Conservation (phyloP, 176 grass and related monocot species). For the Carex myosuroides region DNA sequence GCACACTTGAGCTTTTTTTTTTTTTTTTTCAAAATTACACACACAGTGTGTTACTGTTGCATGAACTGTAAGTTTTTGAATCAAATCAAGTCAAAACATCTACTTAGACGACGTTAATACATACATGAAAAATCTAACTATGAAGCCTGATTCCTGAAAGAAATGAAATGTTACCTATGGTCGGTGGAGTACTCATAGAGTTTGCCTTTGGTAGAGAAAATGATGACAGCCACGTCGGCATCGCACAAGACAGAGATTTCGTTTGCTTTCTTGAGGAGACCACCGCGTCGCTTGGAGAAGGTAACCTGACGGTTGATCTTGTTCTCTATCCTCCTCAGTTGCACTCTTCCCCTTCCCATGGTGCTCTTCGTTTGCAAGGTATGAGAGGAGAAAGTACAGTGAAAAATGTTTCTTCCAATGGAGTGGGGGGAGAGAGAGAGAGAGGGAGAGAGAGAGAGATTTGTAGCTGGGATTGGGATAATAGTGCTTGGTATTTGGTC, state of each 20-base stretch:
- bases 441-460: not conserved
- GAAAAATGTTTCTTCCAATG: not conserved
- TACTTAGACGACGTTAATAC: not conserved
- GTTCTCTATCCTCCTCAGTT: conserved; percentile 44
- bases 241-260: conserved; percentile 40
- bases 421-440: not conserved
- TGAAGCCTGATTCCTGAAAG: not conserved
- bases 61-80: not conserved
- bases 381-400: not conserved
- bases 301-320: conserved; percentile 40
- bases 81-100: not conserved
- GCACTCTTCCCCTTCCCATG: conserved; percentile 42
- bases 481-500: not conserved
- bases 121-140: not conserved
- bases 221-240: conserved; percentile 29
- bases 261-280: conserved; percentile 38
- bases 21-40: not conserved
- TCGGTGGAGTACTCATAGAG: conserved; percentile 38
- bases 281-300: conserved; percentile 34
- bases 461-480: not conserved
- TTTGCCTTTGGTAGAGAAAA: conserved; percentile 41
- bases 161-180: not conserved
- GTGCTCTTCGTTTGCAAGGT: not conserved
- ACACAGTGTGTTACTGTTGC: not conserved
- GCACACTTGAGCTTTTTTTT: not conserved